These are phyloP conservation scores for Umbilicus rupestris DNA, from an alignment of 164 flowering plant genomes.

Conservation along the genomic window DNA sequence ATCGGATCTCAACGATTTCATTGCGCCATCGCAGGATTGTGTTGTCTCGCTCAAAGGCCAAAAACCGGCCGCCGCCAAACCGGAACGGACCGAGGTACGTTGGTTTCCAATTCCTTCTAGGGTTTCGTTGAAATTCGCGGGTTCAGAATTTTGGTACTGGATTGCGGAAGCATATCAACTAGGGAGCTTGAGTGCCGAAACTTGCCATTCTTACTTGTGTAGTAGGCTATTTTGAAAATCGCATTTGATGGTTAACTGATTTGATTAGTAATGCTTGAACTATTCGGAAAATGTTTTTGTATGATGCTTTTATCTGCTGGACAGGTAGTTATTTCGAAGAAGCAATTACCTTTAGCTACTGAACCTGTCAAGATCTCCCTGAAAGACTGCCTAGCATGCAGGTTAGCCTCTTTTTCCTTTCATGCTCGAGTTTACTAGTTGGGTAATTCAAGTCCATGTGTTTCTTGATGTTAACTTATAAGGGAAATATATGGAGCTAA, in stretches of 20 bases:
- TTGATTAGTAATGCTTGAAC: too few species aligned
- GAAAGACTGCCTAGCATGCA: slow-evolving; percentile 97
- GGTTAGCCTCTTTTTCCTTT: slow-evolving; percentile 28
- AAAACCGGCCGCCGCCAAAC: slow-evolving; percentile 23
- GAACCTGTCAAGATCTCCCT: slow-evolving; percentile 87
- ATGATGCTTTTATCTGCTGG: slow-evolving; percentile 5
- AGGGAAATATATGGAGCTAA: neutral
- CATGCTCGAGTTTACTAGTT: neutral
- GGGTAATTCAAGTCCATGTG: neutral
- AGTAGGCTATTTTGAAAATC: too few species aligned
- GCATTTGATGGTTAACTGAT: too few species aligned
- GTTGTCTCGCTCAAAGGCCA: slow-evolving; percentile 57
- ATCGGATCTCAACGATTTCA: slow-evolving; percentile 81
- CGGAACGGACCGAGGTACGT: slow-evolving; percentile 28
- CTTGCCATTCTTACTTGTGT: too few species aligned
- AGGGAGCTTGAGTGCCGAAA: too few species aligned
- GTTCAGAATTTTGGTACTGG: neutral
- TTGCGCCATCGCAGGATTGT: slow-evolving; percentile 92
- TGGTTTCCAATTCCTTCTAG: too few species aligned
- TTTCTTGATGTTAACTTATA: neutral
- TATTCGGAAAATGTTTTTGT: too few species aligned
- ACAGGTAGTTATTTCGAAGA: slow-evolving; percentile 29
- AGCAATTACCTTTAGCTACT: slow-evolving; percentile 20
- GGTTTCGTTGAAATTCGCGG: neutral
- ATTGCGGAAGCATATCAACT: too few species aligned